Evolutionary conservation across 352 stramenopile species (phyloP), one percentile per base, ranked within the genome.

Genomic region (Phytophthora meadii): DNA sequence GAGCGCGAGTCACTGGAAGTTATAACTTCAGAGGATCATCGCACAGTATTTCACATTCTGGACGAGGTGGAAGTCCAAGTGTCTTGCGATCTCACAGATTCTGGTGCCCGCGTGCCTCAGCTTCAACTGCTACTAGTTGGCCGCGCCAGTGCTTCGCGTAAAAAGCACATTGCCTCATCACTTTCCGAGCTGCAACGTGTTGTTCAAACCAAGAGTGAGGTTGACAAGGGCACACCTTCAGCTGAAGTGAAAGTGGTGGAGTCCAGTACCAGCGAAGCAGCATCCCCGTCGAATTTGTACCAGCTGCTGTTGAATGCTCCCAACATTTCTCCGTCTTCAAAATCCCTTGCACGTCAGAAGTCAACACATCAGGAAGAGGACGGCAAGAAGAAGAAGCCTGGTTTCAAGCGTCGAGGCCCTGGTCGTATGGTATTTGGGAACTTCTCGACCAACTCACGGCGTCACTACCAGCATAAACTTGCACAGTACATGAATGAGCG

Each of bases 21-120:
- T 30, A 46, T 69, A 3, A 70, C 61, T 25, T 22, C 60, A 28
- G 50, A 57, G 12, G 49, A 57, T 22, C 61, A 71, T 36, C 49
- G 44, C 19, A 60, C 65, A 3, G 44, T 61, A 19, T 94, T 94
- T 54, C 66, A 71, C 32, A 89, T 89, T 17, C 58, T 94, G 47
- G 83, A 94, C 48, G 81, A 94, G 32, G 68, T 94, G 32, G 79
- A 91, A 69, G 79, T 95, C 17, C 84, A 93, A 54, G 75, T 95
- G 2, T 91, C 86, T 27, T 94, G 86, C 52, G 86, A 95, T 54
- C 66, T 93, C 27, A 73, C 84, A 1, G 68, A 77, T 27, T 90
- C 83, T 11, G 80, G 76, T n/a, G 84, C 85, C 54, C 84, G 88
- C 19, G 72, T 95, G 14, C 86, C 86, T n/a, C 77, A 87, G 52